phyloP scores from a whole-genome alignment of 2,329 filamentous ascomycete genomes.

The Talaromyces atroroseus region DNA sequence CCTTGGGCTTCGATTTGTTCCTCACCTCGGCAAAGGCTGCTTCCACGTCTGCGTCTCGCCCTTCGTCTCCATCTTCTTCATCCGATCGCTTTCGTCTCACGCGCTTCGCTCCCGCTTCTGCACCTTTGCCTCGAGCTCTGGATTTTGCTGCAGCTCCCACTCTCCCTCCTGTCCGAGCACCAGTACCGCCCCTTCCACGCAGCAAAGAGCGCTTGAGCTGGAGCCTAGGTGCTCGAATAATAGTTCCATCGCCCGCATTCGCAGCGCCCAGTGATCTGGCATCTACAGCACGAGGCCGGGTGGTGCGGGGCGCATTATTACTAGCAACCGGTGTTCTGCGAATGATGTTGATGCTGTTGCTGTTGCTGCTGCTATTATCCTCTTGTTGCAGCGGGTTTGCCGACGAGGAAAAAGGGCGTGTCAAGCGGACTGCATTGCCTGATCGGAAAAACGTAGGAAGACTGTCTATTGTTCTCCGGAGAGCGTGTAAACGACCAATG shows the following conservation, averaged over 20 bases:
- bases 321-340: background rate
- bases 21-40: slow-evolving; percentile 26
- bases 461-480: background rate
- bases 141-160: background rate
- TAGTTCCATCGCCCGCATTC: slow-evolving; percentile 24
- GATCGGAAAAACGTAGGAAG: background rate
- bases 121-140: slow-evolving; percentile 9
- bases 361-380: background rate
- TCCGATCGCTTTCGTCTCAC: slow-evolving; percentile 16
- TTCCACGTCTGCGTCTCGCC: slow-evolving; percentile 23
- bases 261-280: slow-evolving; percentile 32
- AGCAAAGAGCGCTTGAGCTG: slow-evolving; percentile 18
- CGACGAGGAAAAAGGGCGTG: slow-evolving; percentile 6
- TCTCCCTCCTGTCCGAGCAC: background rate
- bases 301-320: background rate
- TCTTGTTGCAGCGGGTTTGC: background rate
- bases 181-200: slow-evolving; percentile 19
- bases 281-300: slow-evolving; percentile 29
- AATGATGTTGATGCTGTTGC: background rate
- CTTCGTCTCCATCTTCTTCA: slow-evolving; percentile 21
- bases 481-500: slow-evolving; percentile 1
- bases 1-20: slow-evolving; percentile 23
- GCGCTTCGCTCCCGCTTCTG: slow-evolving; percentile 11
- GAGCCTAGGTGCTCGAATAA: slow-evolving; percentile 27
- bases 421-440: slow-evolving; percentile 4